phyloP scores from a whole-genome alignment of 2,329 filamentous ascomycete species.

The Periglandula ipomoeae region DNA sequence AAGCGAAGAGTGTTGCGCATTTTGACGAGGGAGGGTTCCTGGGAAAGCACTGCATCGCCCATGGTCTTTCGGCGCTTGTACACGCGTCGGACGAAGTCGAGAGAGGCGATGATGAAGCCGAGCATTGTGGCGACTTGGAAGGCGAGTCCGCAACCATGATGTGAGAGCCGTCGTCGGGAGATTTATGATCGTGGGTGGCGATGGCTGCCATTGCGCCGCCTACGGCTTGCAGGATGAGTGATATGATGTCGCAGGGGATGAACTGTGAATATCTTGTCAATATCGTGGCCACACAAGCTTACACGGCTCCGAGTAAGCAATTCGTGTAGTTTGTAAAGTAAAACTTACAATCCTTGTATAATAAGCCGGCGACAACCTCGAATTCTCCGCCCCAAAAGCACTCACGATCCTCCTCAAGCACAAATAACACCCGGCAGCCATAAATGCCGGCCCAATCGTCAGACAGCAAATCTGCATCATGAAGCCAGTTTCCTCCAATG shows the following conservation, averaged over 20 bases:
- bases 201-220: slow-evolving; percentile 47
- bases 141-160: slow-evolving; percentile 57
- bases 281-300: too few species aligned
- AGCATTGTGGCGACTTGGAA: slow-evolving; percentile 51
- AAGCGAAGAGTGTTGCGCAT: slow-evolving; percentile 36
- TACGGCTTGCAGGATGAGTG: slow-evolving; percentile 49
- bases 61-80: slow-evolving; percentile 13
- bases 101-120: slow-evolving; percentile 41
- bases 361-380: slow-evolving; percentile 34
- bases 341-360: slow-evolving; percentile 42
- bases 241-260: slow-evolving; percentile 53
- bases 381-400: slow-evolving; percentile 38
- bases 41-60: slow-evolving; percentile 25
- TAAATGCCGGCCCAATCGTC: slow-evolving; percentile 56
- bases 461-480: slow-evolving; percentile 52
- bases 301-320: too few species aligned
- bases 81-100: slow-evolving; percentile 41
- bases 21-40: slow-evolving; percentile 23
- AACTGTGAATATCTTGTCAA: slow-evolving; percentile 43
- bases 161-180: slow-evolving; percentile 37
- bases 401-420: slow-evolving; percentile 43
- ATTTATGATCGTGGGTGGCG: slow-evolving; percentile 27
- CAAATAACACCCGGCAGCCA: slow-evolving; percentile 55
- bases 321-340: too few species aligned
- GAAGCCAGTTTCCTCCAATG: slow-evolving; percentile 38